These are phyloP conservation scores for Colletotrichum siamense DNA, from an alignment of 2,329 filamentous ascomycete genomes.

Conservation along the genomic window DNA sequence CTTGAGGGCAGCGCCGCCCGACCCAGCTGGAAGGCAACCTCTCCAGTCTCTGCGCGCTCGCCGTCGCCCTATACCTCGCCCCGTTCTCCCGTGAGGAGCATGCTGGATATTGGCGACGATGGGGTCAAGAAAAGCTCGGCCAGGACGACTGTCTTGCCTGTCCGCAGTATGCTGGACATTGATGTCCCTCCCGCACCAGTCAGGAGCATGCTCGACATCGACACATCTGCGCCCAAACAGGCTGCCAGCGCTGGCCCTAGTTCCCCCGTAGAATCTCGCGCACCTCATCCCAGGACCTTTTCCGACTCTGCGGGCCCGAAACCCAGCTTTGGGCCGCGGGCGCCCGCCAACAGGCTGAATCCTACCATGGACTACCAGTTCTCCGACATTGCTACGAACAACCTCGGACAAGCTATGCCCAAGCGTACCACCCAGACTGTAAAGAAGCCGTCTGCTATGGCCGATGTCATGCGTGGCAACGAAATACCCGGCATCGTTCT, in stretches of 20 bases:
- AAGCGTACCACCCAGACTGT: constrained; percentile 56
- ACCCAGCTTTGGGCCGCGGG: constrained; percentile 50
- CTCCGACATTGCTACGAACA: constrained; percentile 60
- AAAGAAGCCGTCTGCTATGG: constrained; percentile 46
- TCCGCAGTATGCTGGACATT: constrained; percentile 72
- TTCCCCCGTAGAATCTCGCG: constrained; percentile 48
- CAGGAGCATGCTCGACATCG: constrained; percentile 60
- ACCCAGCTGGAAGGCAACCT: constrained; percentile 31
- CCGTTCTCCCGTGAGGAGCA: constrained; percentile 72
- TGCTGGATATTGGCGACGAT: constrained; percentile 65
- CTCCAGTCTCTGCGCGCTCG: constrained; percentile 44
- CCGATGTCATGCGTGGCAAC: constrained; percentile 58
- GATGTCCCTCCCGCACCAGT: constrained; percentile 47
- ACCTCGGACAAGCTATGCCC: constrained; percentile 53
- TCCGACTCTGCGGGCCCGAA: constrained; percentile 54
- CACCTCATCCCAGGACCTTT: constrained; percentile 54
- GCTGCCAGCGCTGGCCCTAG: constrained; percentile 47
- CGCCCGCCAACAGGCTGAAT: constrained; percentile 24
- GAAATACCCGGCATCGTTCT: constrained; percentile 57
- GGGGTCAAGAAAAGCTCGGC: constrained; percentile 39
- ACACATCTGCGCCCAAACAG: constrained; percentile 37
- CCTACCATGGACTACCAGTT: constrained; percentile 64
- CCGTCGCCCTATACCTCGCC: constrained; percentile 62
- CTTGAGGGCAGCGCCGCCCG: constrained; percentile 56
- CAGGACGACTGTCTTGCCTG: constrained; percentile 47